Conservation (phyloP, 2,329 filamentous ascomycete genomes). For the Ascochyta pisi region DNA sequence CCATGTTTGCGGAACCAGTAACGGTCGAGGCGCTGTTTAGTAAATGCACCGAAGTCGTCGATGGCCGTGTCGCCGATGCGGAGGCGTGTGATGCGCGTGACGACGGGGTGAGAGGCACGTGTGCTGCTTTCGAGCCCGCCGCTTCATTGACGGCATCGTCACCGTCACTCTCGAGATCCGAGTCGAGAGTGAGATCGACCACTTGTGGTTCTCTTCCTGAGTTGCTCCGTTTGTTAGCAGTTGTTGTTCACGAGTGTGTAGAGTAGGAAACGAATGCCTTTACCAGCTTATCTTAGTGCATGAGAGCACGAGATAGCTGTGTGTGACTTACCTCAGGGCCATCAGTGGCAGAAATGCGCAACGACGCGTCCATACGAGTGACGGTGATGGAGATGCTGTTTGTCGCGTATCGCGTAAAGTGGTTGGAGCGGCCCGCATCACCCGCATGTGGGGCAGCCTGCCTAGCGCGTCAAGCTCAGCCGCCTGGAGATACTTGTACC, state of each 20-base stretch:
- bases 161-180: constrained; percentile 22
- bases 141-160: background rate
- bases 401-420: constrained; percentile 25
- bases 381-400: constrained; percentile 21
- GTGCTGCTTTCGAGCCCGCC: background rate
- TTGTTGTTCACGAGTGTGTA: background rate
- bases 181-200: constrained; percentile 35
- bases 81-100: background rate
- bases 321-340: constrained; percentile 27
- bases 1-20: background rate
- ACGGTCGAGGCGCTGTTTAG: background rate
- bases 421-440: constrained; percentile 19
- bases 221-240: constrained; percentile 30
- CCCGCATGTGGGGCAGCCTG: background rate
- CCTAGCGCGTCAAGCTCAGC: background rate
- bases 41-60: constrained; percentile 4
- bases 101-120: background rate
- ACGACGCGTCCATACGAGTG: constrained; percentile 31
- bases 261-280: background rate
- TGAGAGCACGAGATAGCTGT: background rate
- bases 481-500: too few species aligned
- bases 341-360: constrained; percentile 11
- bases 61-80: background rate
- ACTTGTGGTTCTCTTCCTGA: constrained; percentile 14
- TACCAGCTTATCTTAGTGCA: background rate